Evolutionary conservation across 2,329 filamentous ascomycete genomes (phyloP).

Genomic region (Annulohypoxylon truncatum): DNA sequence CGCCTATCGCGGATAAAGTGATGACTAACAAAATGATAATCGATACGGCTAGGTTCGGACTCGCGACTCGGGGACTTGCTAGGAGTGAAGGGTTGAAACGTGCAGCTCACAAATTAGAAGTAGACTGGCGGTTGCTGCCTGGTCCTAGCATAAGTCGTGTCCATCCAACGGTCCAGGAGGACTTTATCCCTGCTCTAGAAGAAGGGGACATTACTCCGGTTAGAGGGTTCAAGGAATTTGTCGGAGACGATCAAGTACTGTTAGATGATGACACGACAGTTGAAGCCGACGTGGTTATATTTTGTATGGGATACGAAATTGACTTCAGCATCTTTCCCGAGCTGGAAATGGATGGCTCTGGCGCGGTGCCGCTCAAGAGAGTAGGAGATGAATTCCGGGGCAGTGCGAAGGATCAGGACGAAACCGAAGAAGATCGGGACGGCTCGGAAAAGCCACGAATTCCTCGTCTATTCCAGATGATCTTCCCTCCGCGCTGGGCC

Average conservation of each 20-base stretch:
- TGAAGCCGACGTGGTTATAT: conserved; percentile 41
- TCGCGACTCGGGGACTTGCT: background rate
- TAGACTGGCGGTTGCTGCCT: conserved; percentile 38
- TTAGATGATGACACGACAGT: conserved; percentile 30
- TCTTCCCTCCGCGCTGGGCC: conserved; percentile 42
- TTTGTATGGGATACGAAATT: conserved; percentile 41
- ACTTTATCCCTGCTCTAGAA: conserved; percentile 39
- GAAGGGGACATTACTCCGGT: conserved; percentile 32
- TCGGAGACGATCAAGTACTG: conserved; percentile 28
- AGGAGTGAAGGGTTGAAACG: conserved; percentile 23
- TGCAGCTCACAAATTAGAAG: conserved; percentile 18
- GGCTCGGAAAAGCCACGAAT: conserved; percentile 23
- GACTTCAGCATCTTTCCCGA: conserved; percentile 43
- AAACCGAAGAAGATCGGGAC: background rate
- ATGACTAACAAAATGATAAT: conserved; percentile 40
- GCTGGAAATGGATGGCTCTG: conserved; percentile 40
- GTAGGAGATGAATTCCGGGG: conserved; percentile 3
- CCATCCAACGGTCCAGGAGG: conserved; percentile 40
- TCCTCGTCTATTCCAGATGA: conserved; percentile 41
- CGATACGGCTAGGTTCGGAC: conserved; percentile 37
- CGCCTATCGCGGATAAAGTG: conserved; percentile 26
- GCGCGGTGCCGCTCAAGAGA: conserved; percentile 27
- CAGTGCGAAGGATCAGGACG: background rate
- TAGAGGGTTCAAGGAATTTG: conserved; percentile 39
- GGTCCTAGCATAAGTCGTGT: conserved; percentile 36